A percentile compares a stretch with the other conserved stretches of the same genome.
These are phyloP conservation scores for Cytospora paraplurivora DNA, from an alignment of 2,329 filamentous ascomycete species.

Conservation along the genomic window DNA sequence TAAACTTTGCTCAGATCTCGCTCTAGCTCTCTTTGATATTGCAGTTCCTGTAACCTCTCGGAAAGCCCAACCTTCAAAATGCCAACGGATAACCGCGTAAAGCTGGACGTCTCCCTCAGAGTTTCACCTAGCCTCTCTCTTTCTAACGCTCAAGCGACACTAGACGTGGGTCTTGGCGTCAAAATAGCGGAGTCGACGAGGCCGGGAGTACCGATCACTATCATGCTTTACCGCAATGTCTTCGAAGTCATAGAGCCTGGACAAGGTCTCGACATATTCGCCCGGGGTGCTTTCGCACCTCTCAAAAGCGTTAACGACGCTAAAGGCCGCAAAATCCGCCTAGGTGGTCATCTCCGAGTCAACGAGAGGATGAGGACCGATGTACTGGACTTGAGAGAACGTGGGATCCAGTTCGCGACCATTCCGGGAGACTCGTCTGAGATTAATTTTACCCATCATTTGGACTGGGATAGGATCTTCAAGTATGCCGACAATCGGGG, in stretches of 20 bases:
- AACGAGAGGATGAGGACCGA: constrained; percentile 8
- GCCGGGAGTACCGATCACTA: constrained; percentile 1
- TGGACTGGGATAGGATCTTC: constrained; percentile 3
- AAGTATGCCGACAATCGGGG: background rate
- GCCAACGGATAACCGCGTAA: constrained; percentile 3
- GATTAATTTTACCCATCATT: constrained; percentile 3
- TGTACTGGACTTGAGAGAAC: constrained; percentile 3
- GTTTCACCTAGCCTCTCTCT: constrained; percentile 5
- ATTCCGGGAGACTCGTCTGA: constrained; percentile 6
- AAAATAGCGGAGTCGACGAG: constrained; percentile 2
- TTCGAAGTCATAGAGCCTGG: constrained; percentile 7
- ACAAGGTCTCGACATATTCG: constrained; percentile 7
- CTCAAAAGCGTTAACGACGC: background rate
- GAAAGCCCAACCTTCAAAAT: background rate
- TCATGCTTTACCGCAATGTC: constrained; percentile 6
- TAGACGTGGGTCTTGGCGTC: background rate
- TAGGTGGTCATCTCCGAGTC: constrained; percentile 4
- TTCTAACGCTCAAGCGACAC: constrained; percentile 4
- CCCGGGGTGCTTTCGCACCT: constrained; percentile 7
- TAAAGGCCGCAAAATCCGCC: constrained; percentile 6
- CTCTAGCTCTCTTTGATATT: constrained; percentile 3
- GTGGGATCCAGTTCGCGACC: constrained; percentile 6
- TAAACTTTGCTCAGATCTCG: background rate
- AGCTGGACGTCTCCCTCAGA: constrained; percentile 5
- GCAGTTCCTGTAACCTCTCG: constrained; percentile 3